These are phyloP conservation scores for Fragaria ananassa DNA, from an alignment of 306 rosid genomes.

Conservation along the genomic window DNA sequence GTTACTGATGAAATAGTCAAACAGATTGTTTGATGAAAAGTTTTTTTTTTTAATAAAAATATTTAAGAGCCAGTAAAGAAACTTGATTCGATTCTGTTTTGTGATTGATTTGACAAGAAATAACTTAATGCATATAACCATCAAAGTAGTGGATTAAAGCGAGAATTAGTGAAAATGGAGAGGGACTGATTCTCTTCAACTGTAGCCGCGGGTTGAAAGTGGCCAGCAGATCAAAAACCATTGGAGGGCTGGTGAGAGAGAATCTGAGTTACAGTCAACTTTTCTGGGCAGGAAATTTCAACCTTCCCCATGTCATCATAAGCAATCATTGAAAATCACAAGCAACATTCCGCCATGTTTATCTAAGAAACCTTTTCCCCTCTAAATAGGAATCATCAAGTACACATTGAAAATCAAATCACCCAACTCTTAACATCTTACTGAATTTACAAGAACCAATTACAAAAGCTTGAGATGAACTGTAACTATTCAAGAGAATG, in stretches of 20 bases:
- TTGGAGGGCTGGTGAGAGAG: not conserved
- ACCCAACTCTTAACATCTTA: not conserved
- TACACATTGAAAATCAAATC: not conserved
- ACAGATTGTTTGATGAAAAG: too few species aligned
- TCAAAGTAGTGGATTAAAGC: too few species aligned
- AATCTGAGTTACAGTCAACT: too few species aligned
- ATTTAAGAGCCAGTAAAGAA: too few species aligned
- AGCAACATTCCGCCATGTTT: not conserved
- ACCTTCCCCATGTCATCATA: not conserved
- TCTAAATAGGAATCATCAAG: not conserved
- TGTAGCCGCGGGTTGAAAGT: not conserved
- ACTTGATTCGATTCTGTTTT: too few species aligned
- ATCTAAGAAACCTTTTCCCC: not conserved
- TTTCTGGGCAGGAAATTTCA: not conserved
- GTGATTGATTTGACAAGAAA: not conserved
- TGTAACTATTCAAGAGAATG: not conserved
- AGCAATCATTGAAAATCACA: not conserved
- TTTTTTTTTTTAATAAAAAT: too few species aligned
- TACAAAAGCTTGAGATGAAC: not conserved
- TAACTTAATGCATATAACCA: too few species aligned
- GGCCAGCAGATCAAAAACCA: not conserved
- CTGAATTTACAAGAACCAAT: not conserved
- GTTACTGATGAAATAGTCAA: too few species aligned
- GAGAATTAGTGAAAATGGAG: too few species aligned
- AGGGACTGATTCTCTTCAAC: too few species aligned